A percentile compares a stretch with the other conserved stretches of the same genome.
Evolutionary conservation across 257 asterid species (phyloP).

Genomic region (Mentha longifolia): DNA sequence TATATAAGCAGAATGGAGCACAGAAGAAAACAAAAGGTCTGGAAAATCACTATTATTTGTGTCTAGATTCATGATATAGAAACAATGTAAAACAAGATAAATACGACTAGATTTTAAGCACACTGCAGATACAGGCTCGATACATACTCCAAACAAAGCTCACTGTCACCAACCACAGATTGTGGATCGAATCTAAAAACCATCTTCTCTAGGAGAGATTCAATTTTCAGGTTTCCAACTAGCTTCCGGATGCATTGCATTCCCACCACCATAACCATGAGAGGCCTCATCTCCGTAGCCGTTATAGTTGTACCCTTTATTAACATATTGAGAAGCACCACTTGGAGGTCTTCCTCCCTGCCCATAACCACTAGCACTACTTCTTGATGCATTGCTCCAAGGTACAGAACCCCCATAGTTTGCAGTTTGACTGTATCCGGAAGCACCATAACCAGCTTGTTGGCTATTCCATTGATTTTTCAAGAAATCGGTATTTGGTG

Average conservation of each 20-base stretch:
- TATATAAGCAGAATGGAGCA: constrained; percentile 10
- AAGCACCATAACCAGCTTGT: constrained; percentile 31
- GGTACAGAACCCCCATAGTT: constrained; percentile 32
- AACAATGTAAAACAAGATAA: constrained; percentile 18
- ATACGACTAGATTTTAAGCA: constrained; percentile 23
- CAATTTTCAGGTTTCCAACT: constrained; percentile 36
- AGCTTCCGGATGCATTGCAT: constrained; percentile 32
- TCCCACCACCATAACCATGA: constrained; percentile 28
- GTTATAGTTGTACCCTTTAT: constrained; percentile 32
- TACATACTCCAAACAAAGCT: constrained; percentile 24
- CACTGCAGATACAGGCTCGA: constrained; percentile 31
- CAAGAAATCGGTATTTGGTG: constrained; percentile 30
- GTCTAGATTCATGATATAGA: constrained; percentile 22
- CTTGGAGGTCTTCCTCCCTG: constrained; percentile 31
- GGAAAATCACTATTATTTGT: constrained; percentile 32
- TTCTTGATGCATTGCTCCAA: constrained; percentile 30
- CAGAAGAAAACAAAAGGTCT: constrained; percentile 16
- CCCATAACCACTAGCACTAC: constrained; percentile 29
- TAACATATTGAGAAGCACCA: constrained; percentile 27
- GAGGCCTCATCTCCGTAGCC: constrained; percentile 25
- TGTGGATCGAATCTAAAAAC: constrained; percentile 9
- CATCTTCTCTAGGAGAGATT: constrained; percentile 3
- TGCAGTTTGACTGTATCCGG: constrained; percentile 27
- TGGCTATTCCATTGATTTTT: constrained; percentile 36
- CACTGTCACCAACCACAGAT: constrained; percentile 19